Conservation (phyloP, 2,329 filamentous ascomycete genomes). For the Xylaria polymorpha region DNA sequence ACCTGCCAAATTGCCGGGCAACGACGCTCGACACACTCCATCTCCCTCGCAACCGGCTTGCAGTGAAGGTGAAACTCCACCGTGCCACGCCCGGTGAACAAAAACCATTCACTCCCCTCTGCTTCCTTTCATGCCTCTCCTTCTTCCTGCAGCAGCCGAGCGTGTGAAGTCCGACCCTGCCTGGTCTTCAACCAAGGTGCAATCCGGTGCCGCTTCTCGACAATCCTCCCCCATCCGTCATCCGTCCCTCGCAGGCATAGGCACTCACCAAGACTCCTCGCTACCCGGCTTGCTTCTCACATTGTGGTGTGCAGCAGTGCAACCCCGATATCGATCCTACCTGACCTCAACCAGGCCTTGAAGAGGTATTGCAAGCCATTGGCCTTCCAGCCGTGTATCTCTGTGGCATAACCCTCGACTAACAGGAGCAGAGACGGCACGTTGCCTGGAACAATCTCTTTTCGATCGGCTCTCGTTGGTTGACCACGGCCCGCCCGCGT, state of each 20-base stretch:
- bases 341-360: neutral
- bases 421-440: constrained; percentile 24
- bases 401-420: constrained; percentile 13
- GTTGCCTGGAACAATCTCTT: constrained; percentile 24
- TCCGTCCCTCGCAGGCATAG: constrained; percentile 24
- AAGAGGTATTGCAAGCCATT: constrained; percentile 6
- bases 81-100: constrained; percentile 41
- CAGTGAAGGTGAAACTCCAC: constrained; percentile 45
- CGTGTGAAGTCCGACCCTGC: constrained; percentile 41
- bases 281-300: constrained; percentile 24
- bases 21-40: constrained; percentile 39
- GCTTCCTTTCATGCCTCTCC: constrained; percentile 37
- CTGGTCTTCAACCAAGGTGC: constrained; percentile 35
- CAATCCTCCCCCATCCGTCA: constrained; percentile 34
- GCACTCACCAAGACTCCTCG: constrained; percentile 42
- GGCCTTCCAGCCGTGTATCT: neutral
- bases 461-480: constrained; percentile 24
- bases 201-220: constrained; percentile 43
- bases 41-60: constrained; percentile 48
- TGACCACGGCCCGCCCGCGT: constrained; percentile 25
- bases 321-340: constrained; percentile 21
- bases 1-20: constrained; percentile 45
- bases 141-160: constrained; percentile 43
- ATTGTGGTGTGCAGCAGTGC: constrained; percentile 30
- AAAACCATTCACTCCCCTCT: constrained; percentile 48